A percentile compares a stretch with the other conserved stretches of the same genome.
Conservation (phyloP, 2,329 filamentous ascomycete species). For the Xylariales sp. region DNA sequence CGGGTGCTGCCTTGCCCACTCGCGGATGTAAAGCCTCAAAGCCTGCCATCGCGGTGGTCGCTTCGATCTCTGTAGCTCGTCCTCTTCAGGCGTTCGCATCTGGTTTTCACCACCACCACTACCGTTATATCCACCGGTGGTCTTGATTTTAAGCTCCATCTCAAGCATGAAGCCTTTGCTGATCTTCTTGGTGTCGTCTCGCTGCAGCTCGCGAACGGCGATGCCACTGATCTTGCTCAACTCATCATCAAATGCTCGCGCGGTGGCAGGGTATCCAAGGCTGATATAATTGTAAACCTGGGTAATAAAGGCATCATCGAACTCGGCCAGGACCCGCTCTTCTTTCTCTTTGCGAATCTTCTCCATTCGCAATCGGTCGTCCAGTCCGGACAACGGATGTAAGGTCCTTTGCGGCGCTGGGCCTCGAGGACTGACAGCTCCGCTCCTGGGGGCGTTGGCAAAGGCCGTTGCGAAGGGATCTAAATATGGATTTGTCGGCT, state of each 20-base stretch:
- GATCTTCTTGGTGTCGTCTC: constrained; percentile 55
- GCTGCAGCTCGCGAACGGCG: constrained; percentile 61
- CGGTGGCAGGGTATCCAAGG: constrained; percentile 83
- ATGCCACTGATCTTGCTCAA: constrained; percentile 76
- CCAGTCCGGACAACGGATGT: constrained; percentile 46
- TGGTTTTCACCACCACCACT: constrained; percentile 19
- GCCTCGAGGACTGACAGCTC: constrained; percentile 26
- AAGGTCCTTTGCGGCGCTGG: constrained; percentile 33
- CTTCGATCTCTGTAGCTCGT: constrained; percentile 42
- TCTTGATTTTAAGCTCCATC: constrained; percentile 35
- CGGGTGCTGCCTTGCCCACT: constrained; percentile 88
- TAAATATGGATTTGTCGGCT: neutral
- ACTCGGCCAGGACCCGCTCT: constrained; percentile 60
- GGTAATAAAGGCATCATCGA: constrained; percentile 79
- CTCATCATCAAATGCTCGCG: constrained; percentile 79
- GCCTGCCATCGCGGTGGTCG: constrained; percentile 70
- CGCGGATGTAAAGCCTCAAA: constrained; percentile 74
- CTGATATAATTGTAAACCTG: constrained; percentile 98
- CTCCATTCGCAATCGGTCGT: constrained; percentile 45
- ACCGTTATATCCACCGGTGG: constrained; percentile 18
- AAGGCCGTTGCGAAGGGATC: constrained; percentile 39
- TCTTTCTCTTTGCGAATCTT: constrained; percentile 46
- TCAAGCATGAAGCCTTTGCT: constrained; percentile 70
- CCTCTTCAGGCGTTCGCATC: constrained; percentile 32
- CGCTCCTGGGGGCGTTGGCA: constrained; percentile 30